Base-by-base conservation (phyloP, 2,329 filamentous ascomycete species). In the Didymellaceae sp. region DNA sequence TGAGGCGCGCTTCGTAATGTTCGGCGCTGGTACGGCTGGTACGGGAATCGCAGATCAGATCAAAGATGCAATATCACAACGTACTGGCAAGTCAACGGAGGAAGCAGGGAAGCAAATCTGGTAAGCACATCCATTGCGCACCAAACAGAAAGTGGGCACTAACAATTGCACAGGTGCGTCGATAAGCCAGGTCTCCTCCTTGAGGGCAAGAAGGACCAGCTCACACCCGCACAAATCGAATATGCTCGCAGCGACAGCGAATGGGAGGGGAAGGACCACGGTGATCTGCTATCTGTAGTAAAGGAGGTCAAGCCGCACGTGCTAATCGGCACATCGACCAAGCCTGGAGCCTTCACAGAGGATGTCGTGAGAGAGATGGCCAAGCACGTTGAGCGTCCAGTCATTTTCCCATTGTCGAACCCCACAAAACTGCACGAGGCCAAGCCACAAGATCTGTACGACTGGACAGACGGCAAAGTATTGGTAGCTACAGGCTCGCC, bases 21-120 rank as follows among this genome's bases (percentile, higher is more conserved):
- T 92, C 55, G 91, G 91, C 1, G 82, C 90, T 0, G 91, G 91
- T 0, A 89, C 88, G 2, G 91, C 91, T 9, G 90, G 90, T 1
- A 89, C 87, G 0, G 91, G 91, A 2, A 95, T 96, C 46, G 91
- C 91, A 2, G 90, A 95, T 59, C 90, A 95, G 65, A 83, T 96
- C 5, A 79, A 86, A 13, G 89, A 93, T 61, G 89, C 90, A 0
- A 92, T 96, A 45, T 85, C 85, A 0, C 78, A 87, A 0, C 85
- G 91, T 61, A 82, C 82, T 2, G 75, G 77, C 1, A 87, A 88
- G 51, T 81, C 80, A 25, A 88, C 85, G 54, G 82, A 87, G n/a
- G 88, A 91, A n/a, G 90, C 90, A 0, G 78, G 83, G 1, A 84
- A 86, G 65, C 88, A 93, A 55, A 92, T 96, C 30, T 96, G 88